Evolutionary conservation across 129 eudicot species (phyloP), one percentile per base, ranked within the genome.

Genomic region (Calendula officinalis): DNA sequence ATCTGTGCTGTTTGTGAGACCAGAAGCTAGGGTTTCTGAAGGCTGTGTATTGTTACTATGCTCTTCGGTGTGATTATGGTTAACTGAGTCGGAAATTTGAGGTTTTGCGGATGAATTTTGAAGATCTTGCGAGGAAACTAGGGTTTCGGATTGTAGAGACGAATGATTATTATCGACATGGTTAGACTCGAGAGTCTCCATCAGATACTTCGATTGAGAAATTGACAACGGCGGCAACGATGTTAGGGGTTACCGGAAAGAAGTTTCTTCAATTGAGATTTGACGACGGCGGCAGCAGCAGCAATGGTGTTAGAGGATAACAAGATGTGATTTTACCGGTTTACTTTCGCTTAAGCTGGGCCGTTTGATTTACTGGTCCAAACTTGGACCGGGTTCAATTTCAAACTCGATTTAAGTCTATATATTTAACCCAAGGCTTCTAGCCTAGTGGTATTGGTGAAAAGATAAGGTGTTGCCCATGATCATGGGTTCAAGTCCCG

Each of bases 1-100:
- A 57, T 88, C 88, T 22, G 78, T 70, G 14, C 87, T 78, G 69
- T 78, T 81, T 53, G 90, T 67, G n/a, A 73, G 58, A 11, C 75
- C 83, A 15, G 86, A 72, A 15, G 11, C 59, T 63, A 60, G 64
- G 70, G 66, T 58, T 66, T 62, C 66, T 16, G 41, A 5, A 35
- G 13, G 45, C 16, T 35, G 58, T 15, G 16, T 10, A 22, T 11
- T 41, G 40, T 17, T 36, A 12, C 60, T 38, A 38, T 51, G 38
- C 5, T 42, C 1, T 22, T 50, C 7, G 60, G 30, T 37, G 11
- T 50, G 60, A 22, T 37, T 66, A 7, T 16, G 60, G 73, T 44
- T 15, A 4, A 32, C 36, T 46, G 66, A 68, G 5, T 32, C 32
- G 9, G 36, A 15, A 27, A 15, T 36, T 39, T 52, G 6, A 14